Evolutionary conservation across 495 filamentous ascomycete genomes (phyloP), one percentile per base, ranked within the genome.

Genomic region (Hypoxylon fragiforme): DNA sequence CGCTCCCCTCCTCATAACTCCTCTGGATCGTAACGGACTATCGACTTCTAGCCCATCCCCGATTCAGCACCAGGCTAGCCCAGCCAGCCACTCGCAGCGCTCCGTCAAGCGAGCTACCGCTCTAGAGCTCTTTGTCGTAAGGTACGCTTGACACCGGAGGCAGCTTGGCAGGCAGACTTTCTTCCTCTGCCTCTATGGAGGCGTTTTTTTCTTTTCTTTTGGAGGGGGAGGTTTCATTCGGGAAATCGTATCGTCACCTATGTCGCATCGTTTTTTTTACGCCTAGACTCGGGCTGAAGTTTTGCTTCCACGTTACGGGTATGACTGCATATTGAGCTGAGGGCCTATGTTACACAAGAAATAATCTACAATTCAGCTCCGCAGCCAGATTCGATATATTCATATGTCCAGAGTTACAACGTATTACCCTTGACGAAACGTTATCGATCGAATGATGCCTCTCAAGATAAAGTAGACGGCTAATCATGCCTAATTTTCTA

Each of bases 141-240:
- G 18, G 42, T 45, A 24, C 55, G 24, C 41, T 39, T 28, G 20
- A 37, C 42, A 9, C 2, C 15, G 11, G 34, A 31, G 22, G 57
- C 51, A 28, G 7, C 54, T 62, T 54, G 57, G 57, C 62, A 51
- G 49, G 58, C 52, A 12, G 42, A 61, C 46, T 61, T n/a, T n/a
- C n/a, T n/a, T n/a, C n/a, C n/a, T n/a, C n/a, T n/a, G n/a, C 30
- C 14, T 37, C 7, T 39, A 21, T 19, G 31, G 24, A 16, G 47
- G 50, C 43, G 50, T 40, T 56, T 52, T 54, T 51, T 54, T 36
- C 3, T 35, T 13, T 15, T 12, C 20, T 43, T 14, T 44, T 14
- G 8, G 19, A 20, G 14, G 13, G n/a, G 18, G 26, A 28, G 24
- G 4, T 4, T 28, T 28, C 24, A 28, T 4, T n/a, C n/a, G n/a